A percentile compares a stretch with the other conserved stretches of the same genome.
Conservation (phyloP, 202 grass and related monocot species). For the Setaria italica region DNA sequence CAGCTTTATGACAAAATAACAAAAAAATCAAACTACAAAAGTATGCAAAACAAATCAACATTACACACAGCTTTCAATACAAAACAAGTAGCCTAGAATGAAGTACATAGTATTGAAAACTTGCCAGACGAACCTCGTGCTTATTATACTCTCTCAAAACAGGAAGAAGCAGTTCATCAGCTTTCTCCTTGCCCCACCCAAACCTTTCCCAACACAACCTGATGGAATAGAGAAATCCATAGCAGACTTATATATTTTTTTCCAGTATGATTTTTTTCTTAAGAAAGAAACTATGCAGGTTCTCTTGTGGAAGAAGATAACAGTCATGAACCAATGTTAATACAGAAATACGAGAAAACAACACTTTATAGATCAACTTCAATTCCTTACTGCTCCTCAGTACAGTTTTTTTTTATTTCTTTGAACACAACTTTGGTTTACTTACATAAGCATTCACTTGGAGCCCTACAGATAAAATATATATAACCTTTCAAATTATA, state of each 20-base stretch:
- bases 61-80: constrained; percentile 15
- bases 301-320: constrained; percentile 9
- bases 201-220: constrained; percentile 97
- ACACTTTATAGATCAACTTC: not conserved
- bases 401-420: not conserved
- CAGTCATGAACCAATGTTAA: not conserved
- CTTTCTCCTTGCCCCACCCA: constrained; percentile 94
- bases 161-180: constrained; percentile 89
- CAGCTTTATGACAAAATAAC: not conserved
- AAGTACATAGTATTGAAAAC: constrained; percentile 32
- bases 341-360: constrained; percentile 9
- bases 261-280: not conserved
- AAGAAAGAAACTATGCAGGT: constrained; percentile 10
- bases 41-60: constrained; percentile 30
- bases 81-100: constrained; percentile 41
- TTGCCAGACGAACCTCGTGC: constrained; percentile 67
- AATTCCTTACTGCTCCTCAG: not conserved
- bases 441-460: not conserved
- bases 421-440: not conserved
- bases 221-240: constrained; percentile 33
- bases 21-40: constrained; percentile 18
- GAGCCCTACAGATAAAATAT: not conserved
- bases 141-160: constrained; percentile 97
- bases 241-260: not conserved
- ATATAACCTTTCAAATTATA: not conserved